Base-by-base conservation (phyloP, 805 yeast genomes). In the Spathaspora passalidarum region DNA sequence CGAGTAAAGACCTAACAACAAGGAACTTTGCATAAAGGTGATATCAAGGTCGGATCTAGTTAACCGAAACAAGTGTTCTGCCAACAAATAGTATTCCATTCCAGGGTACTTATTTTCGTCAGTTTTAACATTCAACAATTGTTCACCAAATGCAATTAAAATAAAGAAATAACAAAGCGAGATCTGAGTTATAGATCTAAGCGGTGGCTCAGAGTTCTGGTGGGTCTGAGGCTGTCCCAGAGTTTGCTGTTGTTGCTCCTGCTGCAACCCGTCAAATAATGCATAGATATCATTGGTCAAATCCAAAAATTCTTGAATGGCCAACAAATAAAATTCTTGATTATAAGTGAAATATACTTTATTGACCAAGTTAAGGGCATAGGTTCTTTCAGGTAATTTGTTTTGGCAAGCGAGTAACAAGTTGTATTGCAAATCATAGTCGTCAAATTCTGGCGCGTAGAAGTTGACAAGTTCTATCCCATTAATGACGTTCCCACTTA, bases 121-220 rank as follows among this genome's bases (percentile, higher is more conserved):
- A 10, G 32, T 21, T 18, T 25, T 39, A 19, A 44, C 26, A 14
- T 44, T 35, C 29, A 42, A 40, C 40, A 68, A 49, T 54, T 70
- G 76, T 48, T 67, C 68, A 5, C 75, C 75, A 48, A 63, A 69
- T 1, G 73, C 75, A 29, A 69, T 29, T 14, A 68, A 42, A 4
- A 60, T 57, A 45, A 65, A 68, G 43, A 69, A 57, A 47, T 64
- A 65, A 40, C 69, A 61, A n/a, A 66, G 48, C 2, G 45, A 42
- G 7, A 32, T 29, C 29, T 42, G 41, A 16, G 43, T 32, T 2
- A 46, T 18, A 2, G 47, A 35, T 32, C 38, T 38, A 16, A 36
- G 32, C 13, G 40, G 32, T 38, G 7, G 40, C 4, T 29, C 34
- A 13, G 34, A 5, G 14, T 29, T 29, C 8, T 10, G 17, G 7